phyloP scores from a whole-genome alignment of 805 yeast genomes.

The Cyberlindnera japonica region DNA sequence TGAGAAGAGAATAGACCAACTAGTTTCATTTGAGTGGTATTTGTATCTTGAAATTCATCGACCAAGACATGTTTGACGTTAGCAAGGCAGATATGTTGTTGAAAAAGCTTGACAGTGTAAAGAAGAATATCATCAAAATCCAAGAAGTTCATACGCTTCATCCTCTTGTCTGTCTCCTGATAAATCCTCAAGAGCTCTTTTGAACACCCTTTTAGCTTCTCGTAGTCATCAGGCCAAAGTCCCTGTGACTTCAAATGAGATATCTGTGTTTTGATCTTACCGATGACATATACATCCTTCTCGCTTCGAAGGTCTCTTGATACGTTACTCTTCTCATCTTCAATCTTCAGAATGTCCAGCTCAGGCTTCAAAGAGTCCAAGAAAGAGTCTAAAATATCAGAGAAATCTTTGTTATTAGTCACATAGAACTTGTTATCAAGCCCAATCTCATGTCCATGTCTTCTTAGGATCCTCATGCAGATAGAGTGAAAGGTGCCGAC shows the following conservation, averaged over 20 bases:
- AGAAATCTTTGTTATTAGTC: conserved; percentile 63
- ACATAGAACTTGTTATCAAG: conserved; percentile 42
- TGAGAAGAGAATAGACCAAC: conserved; percentile 49
- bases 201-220: conserved; percentile 24
- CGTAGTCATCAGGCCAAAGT: conserved; percentile 39
- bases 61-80: conserved; percentile 67
- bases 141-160: conserved; percentile 41
- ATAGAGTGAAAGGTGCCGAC: conserved; percentile 92
- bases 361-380: conserved; percentile 8
- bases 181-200: conserved; percentile 42
- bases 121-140: conserved; percentile 87
- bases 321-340: neutral
- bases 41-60: conserved; percentile 95
- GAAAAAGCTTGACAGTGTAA: conserved; percentile 47
- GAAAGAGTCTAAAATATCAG: conserved; percentile 42
- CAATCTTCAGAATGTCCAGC: conserved; percentile 3
- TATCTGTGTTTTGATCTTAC: conserved; percentile 30
- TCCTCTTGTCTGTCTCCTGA: conserved; percentile 45
- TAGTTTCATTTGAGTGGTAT: conserved; percentile 66
- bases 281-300: conserved; percentile 8
- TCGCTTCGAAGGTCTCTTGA: conserved; percentile 11
- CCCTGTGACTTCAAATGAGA: conserved; percentile 58
- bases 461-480: conserved; percentile 56
- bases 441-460: conserved; percentile 51
- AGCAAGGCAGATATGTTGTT: conserved; percentile 19